These are phyloP conservation scores for Wickerhamomyces queroliae DNA, from an alignment of 805 yeast genomes.

Conservation along the genomic window DNA sequence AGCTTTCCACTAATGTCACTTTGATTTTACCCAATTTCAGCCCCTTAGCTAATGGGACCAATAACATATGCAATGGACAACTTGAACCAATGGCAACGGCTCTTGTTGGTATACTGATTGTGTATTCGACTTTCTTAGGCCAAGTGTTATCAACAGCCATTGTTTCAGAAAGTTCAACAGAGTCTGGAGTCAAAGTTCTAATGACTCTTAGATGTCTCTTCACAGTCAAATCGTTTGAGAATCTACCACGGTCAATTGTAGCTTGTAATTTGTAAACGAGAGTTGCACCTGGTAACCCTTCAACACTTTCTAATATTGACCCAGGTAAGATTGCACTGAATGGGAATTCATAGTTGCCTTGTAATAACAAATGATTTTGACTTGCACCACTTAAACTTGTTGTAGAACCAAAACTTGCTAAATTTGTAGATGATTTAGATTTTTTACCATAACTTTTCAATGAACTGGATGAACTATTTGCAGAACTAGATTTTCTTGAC, in stretches of 20 bases:
- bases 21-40: slow-evolving; percentile 69
- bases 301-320: slow-evolving; percentile 77
- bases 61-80: slow-evolving; percentile 58
- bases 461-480: slow-evolving; percentile 19
- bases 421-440: slow-evolving; percentile 28
- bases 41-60: slow-evolving; percentile 82
- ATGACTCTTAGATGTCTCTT: slow-evolving; percentile 74
- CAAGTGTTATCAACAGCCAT: slow-evolving; percentile 92
- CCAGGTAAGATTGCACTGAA: slow-evolving; percentile 86
- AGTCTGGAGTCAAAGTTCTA: slow-evolving; percentile 82
- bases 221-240: slow-evolving; percentile 56
- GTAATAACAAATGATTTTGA: slow-evolving; percentile 39
- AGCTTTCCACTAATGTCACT: slow-evolving; percentile 62
- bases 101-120: slow-evolving; percentile 78
- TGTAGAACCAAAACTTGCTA: slow-evolving; percentile 26
- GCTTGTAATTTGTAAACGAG: slow-evolving; percentile 72
- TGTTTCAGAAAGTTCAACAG: slow-evolving; percentile 84
- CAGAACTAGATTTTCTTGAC: slow-evolving; percentile 8
- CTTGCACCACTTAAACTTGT: slow-evolving; percentile 12
- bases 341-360: slow-evolving; percentile 88
- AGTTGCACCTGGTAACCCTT: slow-evolving; percentile 80
- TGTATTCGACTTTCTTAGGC: slow-evolving; percentile 91
- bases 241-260: slow-evolving; percentile 75
- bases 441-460: slow-evolving; percentile 19
- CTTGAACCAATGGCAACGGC: slow-evolving; percentile 88